Conservation (phyloP, 2,329 filamentous ascomycete genomes). For the Colletotrichum euphorbiae region DNA sequence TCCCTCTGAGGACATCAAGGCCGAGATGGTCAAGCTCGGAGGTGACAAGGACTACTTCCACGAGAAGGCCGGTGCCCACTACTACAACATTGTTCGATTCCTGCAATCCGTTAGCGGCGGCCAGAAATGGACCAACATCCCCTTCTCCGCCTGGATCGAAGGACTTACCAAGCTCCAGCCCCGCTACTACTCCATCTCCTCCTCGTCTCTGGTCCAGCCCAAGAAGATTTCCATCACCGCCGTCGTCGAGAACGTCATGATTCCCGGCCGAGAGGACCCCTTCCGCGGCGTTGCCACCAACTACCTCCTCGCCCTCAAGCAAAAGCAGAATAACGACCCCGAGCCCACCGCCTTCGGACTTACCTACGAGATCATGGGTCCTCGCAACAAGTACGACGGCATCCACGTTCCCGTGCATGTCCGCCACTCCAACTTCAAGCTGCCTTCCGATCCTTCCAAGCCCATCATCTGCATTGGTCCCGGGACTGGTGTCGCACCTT, state of each 20-base stretch:
- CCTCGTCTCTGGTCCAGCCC: slow-evolving; percentile 92
- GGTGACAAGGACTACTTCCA: slow-evolving; percentile 97
- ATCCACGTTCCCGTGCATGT: slow-evolving; percentile 95
- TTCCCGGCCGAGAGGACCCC: slow-evolving; percentile 79
- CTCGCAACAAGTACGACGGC: slow-evolving; percentile 96
- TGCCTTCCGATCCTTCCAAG: slow-evolving; percentile 93
- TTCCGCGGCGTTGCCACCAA: slow-evolving; percentile 98
- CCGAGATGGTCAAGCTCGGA: slow-evolving; percentile 89
- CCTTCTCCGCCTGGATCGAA: slow-evolving; percentile 95
- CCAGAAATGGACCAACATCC: slow-evolving; percentile 83
- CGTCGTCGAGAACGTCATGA: slow-evolving; percentile 85
- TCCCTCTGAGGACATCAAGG: slow-evolving; percentile 84
- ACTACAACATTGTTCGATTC: slow-evolving; percentile 90
- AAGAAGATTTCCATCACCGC: slow-evolving; percentile 96
- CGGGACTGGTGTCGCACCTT: slow-evolving; percentile 95
- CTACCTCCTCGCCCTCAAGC: slow-evolving; percentile 92
- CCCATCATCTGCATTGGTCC: slow-evolving; percentile 97
- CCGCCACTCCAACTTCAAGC: slow-evolving; percentile 98
- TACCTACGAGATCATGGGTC: slow-evolving; percentile 87
- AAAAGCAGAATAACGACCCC: slow-evolving; percentile 93
- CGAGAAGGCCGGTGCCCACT: slow-evolving; percentile 81
- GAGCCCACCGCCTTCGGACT: slow-evolving; percentile 85
- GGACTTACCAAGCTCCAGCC: slow-evolving; percentile 94
- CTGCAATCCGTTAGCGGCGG: slow-evolving; percentile 79
- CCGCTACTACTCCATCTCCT: slow-evolving; percentile 99